Evolutionary conservation across 306 rosid genomes (phyloP).

Genomic region (Senna siamea): DNA sequence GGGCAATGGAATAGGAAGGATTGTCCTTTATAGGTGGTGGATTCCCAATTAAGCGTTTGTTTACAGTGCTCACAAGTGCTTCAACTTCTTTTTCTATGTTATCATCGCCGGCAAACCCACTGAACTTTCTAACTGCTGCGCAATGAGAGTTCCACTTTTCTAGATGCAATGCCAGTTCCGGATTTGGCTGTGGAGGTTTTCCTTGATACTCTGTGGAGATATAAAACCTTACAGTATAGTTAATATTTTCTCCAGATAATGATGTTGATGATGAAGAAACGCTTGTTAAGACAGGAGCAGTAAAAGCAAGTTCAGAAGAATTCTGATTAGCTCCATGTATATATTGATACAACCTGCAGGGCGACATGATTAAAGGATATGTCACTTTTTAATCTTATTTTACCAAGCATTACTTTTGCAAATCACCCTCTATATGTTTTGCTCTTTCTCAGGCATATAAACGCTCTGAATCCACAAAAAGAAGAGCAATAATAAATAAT

Average conservation of each 20-base stretch:
- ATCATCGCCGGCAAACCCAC: constrained; percentile 74
- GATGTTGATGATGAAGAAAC: constrained; percentile 32
- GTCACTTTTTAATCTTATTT: too few relatives aligned
- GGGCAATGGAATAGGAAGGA: constrained; percentile 62
- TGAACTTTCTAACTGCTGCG: constrained; percentile 65
- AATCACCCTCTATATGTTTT: too few relatives aligned
- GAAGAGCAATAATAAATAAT: too few relatives aligned
- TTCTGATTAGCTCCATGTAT: constrained; percentile 67
- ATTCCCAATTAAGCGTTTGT: constrained; percentile 30
- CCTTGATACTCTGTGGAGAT: constrained; percentile 43
- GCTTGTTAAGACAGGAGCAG: constrained; percentile 73
- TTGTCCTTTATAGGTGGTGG: constrained; percentile 38
- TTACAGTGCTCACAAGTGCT: constrained; percentile 55
- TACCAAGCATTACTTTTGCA: too few relatives aligned
- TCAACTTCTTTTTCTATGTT: constrained; percentile 50
- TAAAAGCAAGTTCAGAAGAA: constrained; percentile 48
- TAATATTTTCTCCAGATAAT: not conserved
- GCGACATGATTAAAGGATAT: too few relatives aligned
- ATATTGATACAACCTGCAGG: constrained; percentile 78
- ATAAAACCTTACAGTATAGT: constrained; percentile 52
- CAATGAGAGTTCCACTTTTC: constrained; percentile 64
- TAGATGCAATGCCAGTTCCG: constrained; percentile 56
- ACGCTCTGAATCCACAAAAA: too few relatives aligned
- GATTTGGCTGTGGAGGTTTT: constrained; percentile 58
- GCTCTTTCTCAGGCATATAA: too few relatives aligned